Percentiles rank a stretch among this genome's conserved stretches.
phyloP scores from a whole-genome alignment of 2,329 filamentous ascomycete species.

The Stachybotrys chartarum region DNA sequence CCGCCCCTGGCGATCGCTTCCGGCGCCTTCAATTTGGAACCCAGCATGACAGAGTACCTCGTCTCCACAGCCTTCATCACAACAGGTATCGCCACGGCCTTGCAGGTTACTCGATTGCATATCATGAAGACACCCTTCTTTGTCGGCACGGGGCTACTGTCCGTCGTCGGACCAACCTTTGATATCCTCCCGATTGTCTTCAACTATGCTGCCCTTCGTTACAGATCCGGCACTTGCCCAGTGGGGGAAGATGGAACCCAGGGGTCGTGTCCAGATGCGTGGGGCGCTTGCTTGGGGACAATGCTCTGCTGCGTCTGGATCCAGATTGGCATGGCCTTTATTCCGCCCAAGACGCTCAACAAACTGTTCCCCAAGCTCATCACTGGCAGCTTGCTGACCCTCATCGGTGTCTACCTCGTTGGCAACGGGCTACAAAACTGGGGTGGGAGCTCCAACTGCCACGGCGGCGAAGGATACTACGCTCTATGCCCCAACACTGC shows the following conservation, averaged over 20 bases:
- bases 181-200: conserved; percentile 6
- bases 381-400: conserved; percentile 4
- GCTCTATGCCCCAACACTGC: conserved; percentile 3
- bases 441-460: conserved; percentile 4
- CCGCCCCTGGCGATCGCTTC: conserved; percentile 56
- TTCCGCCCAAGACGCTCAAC: conserved; percentile 4
- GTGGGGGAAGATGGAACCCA: conserved; percentile 2
- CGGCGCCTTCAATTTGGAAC: conserved; percentile 45
- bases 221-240: conserved; percentile 4
- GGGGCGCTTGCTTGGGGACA: conserved; percentile 4
- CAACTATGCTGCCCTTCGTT: conserved; percentile 3
- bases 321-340: conserved; percentile 4
- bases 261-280: conserved; percentile 4
- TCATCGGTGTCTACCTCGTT: conserved; percentile 4
- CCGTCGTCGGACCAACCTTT: conserved; percentile 5
- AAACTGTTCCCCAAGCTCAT: conserved; percentile 5
- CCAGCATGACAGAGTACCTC: conserved; percentile 23
- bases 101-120: conserved; percentile 51
- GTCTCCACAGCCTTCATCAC: conserved; percentile 42
- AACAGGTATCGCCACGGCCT: conserved; percentile 48
- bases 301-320: conserved; percentile 5
- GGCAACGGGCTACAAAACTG: conserved; percentile 6
- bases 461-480: conserved; percentile 4
- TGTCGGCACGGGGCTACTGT: conserved; percentile 4
- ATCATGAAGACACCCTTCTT: conserved; percentile 5